Percentiles rank a stretch among this genome's conserved stretches.
phyloP scores from a whole-genome alignment of 306 rosid genomes.

The Macrotyloma uniflorum region DNA sequence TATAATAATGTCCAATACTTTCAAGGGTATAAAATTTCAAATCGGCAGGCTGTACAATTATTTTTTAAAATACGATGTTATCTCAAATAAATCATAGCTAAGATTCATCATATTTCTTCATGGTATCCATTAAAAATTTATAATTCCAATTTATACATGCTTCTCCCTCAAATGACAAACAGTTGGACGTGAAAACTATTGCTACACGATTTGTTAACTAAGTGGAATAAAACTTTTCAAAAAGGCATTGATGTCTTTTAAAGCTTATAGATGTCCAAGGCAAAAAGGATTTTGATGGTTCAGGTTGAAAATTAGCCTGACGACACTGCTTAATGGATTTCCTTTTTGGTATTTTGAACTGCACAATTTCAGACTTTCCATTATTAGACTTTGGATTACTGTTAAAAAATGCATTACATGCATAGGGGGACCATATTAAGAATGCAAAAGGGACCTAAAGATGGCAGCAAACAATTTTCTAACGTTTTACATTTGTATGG shows the following conservation, averaged over 20 bases:
- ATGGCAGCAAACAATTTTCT: too few species aligned
- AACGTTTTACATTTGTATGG: too few species aligned
- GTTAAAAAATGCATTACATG: too few species aligned
- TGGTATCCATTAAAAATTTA: constrained; percentile 8
- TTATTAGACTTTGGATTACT: neutral
- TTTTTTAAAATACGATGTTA: constrained; percentile 13
- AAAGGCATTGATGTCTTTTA: neutral
- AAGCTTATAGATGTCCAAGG: neutral
- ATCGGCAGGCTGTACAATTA: constrained; percentile 21
- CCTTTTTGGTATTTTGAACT: neutral
- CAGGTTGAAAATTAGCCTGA: neutral
- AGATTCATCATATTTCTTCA: constrained; percentile 11
- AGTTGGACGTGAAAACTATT: constrained; percentile 8
- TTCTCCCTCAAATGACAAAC: neutral
- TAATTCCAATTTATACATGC: constrained; percentile 18
- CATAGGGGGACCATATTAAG: too few species aligned
- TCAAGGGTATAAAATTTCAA: constrained; percentile 27
- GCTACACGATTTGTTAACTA: neutral
- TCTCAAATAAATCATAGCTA: constrained; percentile 28
- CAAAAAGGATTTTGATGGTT: neutral
- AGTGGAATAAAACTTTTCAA: neutral
- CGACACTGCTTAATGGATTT: neutral
- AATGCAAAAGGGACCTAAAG: too few species aligned
- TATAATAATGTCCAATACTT: neutral
- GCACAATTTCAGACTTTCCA: neutral